Base-by-base conservation (phyloP, 106 monocot genomes). In the Allium fistulosum region DNA sequence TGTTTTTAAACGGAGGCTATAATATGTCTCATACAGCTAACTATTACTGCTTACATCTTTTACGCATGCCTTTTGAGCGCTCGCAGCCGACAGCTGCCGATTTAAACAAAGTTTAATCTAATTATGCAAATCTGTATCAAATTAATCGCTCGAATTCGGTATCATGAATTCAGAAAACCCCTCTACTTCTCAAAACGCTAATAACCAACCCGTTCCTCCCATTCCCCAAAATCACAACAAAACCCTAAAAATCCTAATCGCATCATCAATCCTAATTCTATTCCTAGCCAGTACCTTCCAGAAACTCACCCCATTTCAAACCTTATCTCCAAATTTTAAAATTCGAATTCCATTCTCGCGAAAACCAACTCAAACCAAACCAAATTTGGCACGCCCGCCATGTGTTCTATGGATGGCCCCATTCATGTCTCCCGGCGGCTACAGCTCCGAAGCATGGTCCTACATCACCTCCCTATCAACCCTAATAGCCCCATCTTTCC, bases 381-480 rank as follows among this genome's bases (percentile, higher is more conserved):
- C 67, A 53, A 57, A 7, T n/a, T 51, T 73, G 9, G 8, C 14
- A n/a, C 80, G 81, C 83, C 72, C 88, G 62, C 88, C 83, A 84
- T 88, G 88, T 84, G 84, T 88, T 88, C 88, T 74, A 59, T 88
- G 88, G 88, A 84, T 88, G 83, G 83, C 88, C 81, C 88, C 88
- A 6, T 88, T 88, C 81, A 59, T 84, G 71, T 84, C 88, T 18
- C 69, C 78, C 67, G 84, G 88, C 11, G 88, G 88, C 18, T 88
- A 88, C 81, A 76, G 88, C 79, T 88, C 88, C 70, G 88, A 88
- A 67, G 88, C 88, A 48, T 88, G 88, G 84, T 84, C 88, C 18
- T 88, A 84, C 67, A 64, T 84, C 62, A 51, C 75, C 2, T 57
- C 84, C 13, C 62, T 88, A 10, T 14, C 69, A 0, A 22, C 10